Evolutionary conservation across 345 rosid genomes (phyloP).

Genomic region (Syzygium oleosum): DNA sequence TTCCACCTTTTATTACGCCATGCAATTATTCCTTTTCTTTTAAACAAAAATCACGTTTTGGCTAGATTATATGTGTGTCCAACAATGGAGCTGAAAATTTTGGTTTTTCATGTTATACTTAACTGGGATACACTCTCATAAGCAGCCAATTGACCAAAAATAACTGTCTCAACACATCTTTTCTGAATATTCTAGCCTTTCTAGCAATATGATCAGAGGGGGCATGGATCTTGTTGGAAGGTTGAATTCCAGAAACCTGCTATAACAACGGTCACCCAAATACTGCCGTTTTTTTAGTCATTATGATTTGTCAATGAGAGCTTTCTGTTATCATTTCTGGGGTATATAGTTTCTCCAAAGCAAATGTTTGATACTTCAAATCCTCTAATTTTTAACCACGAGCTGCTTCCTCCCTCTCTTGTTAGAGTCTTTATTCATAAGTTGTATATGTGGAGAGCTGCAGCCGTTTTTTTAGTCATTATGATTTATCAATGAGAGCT

Average conservation of each 20-base stretch:
- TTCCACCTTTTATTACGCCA: background rate
- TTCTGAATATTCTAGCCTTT: background rate
- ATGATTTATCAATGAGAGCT: background rate
- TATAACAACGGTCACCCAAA: background rate
- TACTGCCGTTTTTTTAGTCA: background rate
- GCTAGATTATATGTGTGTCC: background rate
- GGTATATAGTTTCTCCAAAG: background rate
- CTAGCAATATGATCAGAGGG: background rate
- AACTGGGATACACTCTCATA: background rate
- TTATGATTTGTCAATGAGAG: background rate
- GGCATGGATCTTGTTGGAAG: background rate
- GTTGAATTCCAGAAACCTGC: background rate
- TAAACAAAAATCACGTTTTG: background rate
- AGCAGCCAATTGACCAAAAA: background rate
- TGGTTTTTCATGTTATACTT: background rate
- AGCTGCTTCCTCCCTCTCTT: background rate
- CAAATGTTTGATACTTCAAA: background rate
- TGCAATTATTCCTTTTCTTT: background rate
- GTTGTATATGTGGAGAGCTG: background rate
- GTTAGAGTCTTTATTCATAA: background rate
- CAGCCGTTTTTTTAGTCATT: background rate
- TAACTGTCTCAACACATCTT: background rate
- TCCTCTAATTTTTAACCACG: background rate
- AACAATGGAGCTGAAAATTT: background rate
- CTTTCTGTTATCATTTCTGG: background rate